Evolutionary conservation across 768 basidiomycete genomes (phyloP).

Genomic region (Fibroporia radiculosa): DNA sequence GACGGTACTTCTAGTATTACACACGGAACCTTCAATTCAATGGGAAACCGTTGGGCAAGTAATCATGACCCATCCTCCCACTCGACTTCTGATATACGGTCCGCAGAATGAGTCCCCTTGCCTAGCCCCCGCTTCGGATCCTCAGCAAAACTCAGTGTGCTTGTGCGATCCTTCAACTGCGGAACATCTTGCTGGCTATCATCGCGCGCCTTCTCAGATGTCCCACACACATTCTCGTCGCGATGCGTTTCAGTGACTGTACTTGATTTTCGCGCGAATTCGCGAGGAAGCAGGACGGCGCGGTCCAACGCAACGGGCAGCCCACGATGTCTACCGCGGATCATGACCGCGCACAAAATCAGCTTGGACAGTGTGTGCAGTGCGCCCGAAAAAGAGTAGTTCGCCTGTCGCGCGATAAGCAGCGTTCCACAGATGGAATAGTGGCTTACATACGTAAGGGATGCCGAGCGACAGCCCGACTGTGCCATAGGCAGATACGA

Average conservation of each 20-base stretch:
- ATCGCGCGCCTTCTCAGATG: too few relatives aligned
- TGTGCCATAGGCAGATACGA: conserved; percentile 81
- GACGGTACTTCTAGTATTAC: too few relatives aligned
- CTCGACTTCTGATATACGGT: too few relatives aligned
- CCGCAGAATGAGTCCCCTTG: too few relatives aligned
- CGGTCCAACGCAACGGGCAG: conserved; percentile 80
- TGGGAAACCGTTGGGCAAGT: too few relatives aligned
- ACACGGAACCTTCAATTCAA: too few relatives aligned
- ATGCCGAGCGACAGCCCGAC: conserved; percentile 86
- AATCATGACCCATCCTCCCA: too few relatives aligned
- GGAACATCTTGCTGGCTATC: too few relatives aligned
- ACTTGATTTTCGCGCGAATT: background rate
- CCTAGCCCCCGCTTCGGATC: background rate
- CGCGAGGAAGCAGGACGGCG: conserved; percentile 13
- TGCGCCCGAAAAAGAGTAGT: conserved; percentile 74
- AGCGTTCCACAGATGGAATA: too few relatives aligned
- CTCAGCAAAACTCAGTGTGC: background rate
- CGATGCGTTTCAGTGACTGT: too few relatives aligned
- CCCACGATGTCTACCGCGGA: conserved; percentile 88
- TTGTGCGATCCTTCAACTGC: background rate
- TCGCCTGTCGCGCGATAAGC: too few relatives aligned
- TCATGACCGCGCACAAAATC: conserved; percentile 80
- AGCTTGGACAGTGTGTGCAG: conserved; percentile 80
- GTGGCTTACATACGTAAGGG: conserved; percentile 47
- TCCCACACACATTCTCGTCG: too few relatives aligned